Evolutionary conservation across 192 early-diverging fungal genomes (phyloP).

Genomic region (Coemansia sp.): DNA sequence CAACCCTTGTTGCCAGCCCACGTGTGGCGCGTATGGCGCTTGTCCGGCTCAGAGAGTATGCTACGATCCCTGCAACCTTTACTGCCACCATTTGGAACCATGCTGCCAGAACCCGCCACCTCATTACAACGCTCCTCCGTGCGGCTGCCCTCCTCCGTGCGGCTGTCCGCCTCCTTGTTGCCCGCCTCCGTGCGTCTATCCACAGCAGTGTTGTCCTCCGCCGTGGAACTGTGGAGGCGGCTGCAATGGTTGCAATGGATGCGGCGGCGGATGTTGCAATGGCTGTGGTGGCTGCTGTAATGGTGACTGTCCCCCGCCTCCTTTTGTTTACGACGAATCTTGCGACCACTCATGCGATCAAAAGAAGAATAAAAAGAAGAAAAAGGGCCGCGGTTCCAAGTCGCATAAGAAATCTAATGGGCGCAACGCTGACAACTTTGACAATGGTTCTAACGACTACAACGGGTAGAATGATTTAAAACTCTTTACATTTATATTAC

Average conservation of each 20-base stretch:
- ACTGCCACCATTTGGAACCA: slow-evolving; percentile 28
- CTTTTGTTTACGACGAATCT: slow-evolving; percentile 39
- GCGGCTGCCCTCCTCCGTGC: slow-evolving; percentile 28
- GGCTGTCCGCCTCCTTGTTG: slow-evolving; percentile 3
- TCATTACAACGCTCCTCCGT: slow-evolving; percentile 20
- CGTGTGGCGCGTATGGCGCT: slow-evolving; percentile 21
- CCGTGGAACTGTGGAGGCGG: slow-evolving; percentile 9
- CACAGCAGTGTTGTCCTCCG: slow-evolving; percentile 21
- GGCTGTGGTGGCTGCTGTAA: slow-evolving; percentile 2
- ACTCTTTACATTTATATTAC: not conserved
- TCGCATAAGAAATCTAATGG: slow-evolving; percentile 9
- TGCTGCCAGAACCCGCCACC: slow-evolving; percentile 37
- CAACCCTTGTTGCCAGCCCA: slow-evolving; percentile 37
- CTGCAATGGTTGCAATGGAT: slow-evolving; percentile 8
- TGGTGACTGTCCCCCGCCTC: slow-evolving; percentile 30
- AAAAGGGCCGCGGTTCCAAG: slow-evolving; percentile 7
- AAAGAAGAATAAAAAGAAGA: slow-evolving; percentile 19
- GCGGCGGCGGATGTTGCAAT: slow-evolving; percentile 11
- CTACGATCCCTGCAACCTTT: slow-evolving; percentile 13
- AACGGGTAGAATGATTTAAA: not conserved
- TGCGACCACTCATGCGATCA: slow-evolving; percentile 14
- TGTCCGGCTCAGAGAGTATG: slow-evolving; percentile 28
- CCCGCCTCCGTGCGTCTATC: slow-evolving; percentile 24
- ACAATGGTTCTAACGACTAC: not conserved
- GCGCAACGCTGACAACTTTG: not conserved